Base-by-base conservation (phyloP, 2,329 filamentous ascomycete species). In the Scorias spongiosa region DNA sequence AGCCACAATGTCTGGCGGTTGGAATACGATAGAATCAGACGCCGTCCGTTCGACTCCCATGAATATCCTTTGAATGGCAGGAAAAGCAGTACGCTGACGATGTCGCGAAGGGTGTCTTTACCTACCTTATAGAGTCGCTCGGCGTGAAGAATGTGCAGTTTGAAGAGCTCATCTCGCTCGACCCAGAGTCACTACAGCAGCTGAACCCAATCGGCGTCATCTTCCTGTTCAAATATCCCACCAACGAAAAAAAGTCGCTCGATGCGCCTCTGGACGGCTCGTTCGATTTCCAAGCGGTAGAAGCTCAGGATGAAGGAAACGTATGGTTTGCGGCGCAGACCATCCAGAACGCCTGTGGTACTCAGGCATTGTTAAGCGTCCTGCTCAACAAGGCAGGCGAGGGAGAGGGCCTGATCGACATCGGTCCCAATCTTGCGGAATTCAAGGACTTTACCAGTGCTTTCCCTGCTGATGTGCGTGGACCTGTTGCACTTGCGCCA, bases 1-100 rank as follows among this genome's bases (percentile, higher is more conserved):
- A 32, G 36, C 36, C 39, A 39, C 18, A 39, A 60, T 60, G 57
- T 59, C 56, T 15, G 83, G 80, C 55, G 88, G 89, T 50, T 96
- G 89, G 89, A 94, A 93, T 65, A 96, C 89, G 34, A 95, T 96
- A 60, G 89, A 96, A 66, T 93, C 85, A 50, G 89, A 96, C 70
- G 89, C 89, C 64, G 88, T 93, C 75, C 54, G 76, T 68, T 48
- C 46, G 51, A 48, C 45, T 39, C 42, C 42, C 41, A 48, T 45
- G 14, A 37, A 32, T 26, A 26, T 7, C 20, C 20, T 26, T 26
- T 15, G 34, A 17, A 8, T 9, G 9, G 34, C 38, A 41, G 29
- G 14, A 30, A 42, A 28, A 20, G n/a, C 11, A 32, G 3, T 11
- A 32, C 14, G 28, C 43, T 46, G 29, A 50, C 32, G 12, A 9